Conservation (phyloP, 2,329 filamentous ascomycete genomes). For the Hymenoscyphus fructigenus region DNA sequence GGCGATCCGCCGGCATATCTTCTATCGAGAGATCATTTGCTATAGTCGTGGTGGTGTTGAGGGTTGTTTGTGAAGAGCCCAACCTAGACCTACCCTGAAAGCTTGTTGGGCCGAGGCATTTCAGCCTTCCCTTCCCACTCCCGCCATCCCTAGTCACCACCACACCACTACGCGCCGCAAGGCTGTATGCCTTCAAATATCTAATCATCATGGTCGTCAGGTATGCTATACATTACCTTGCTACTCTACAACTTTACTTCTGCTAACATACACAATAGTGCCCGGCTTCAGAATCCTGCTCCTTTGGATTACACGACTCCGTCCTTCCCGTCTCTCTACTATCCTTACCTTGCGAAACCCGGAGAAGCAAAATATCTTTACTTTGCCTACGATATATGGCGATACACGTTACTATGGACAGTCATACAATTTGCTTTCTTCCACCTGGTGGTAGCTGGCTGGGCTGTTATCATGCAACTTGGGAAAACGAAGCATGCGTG, state of each 20-base stretch:
- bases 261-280: constrained; percentile 21
- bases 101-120: constrained; percentile 17
- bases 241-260: not conserved
- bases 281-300: constrained; percentile 29
- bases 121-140: constrained; percentile 9
- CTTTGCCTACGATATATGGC: constrained; percentile 63
- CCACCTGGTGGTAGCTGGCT: constrained; percentile 57
- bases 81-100: not conserved
- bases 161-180: constrained; percentile 6
- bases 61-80: no score
- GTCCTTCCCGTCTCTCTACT: constrained; percentile 67
- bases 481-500: constrained; percentile 36
- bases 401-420: constrained; percentile 69
- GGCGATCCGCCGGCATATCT: constrained; percentile 35
- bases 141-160: not conserved
- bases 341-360: constrained; percentile 49
- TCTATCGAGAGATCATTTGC: constrained; percentile 14
- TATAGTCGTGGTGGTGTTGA: constrained; percentile 7
- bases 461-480: constrained; percentile 59
- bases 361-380: constrained; percentile 53
- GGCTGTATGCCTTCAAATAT: constrained; percentile 8
- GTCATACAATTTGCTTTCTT: constrained; percentile 61
- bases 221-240: constrained; percentile 16
- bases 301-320: constrained; percentile 57
- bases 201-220: constrained; percentile 21